Evolutionary conservation across 1,139 yeast species (phyloP).

Genomic region (Debaryomycetaceae sp.): DNA sequence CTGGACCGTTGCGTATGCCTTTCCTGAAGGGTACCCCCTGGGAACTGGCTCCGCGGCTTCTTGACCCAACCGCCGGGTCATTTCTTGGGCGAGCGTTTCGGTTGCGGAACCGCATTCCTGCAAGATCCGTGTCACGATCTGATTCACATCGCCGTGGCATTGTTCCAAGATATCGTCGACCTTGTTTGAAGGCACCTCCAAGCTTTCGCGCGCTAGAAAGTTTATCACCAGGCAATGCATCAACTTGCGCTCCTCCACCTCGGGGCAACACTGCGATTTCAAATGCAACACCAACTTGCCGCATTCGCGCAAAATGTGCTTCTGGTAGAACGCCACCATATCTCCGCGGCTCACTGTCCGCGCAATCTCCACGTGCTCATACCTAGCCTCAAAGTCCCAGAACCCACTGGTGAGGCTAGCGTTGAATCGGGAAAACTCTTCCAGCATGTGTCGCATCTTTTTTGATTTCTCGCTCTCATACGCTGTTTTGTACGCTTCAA

Average conservation of each 20-base stretch:
- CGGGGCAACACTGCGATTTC: constrained; percentile 43
- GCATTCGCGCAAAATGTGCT: constrained; percentile 29
- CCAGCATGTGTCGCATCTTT: constrained; percentile 65
- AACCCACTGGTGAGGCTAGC: constrained; percentile 61
- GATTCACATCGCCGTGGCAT: constrained; percentile 10
- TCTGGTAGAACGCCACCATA: constrained; percentile 42
- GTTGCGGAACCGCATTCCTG: constrained; percentile 3
- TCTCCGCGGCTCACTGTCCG: constrained; percentile 45
- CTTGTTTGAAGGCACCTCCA: constrained; percentile 16
- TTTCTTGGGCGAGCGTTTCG: constrained; percentile 2
- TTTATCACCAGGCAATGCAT: constrained; percentile 18
- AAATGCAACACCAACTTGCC: constrained; percentile 56
- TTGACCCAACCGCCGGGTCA: not conserved
- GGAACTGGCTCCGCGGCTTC: constrained; percentile 15
- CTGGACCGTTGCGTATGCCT: constrained; percentile 8
- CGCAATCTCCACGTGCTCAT: constrained; percentile 46
- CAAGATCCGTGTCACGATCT: too few species aligned
- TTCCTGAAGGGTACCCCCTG: constrained; percentile 17
- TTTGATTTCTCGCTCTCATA: constrained; percentile 55
- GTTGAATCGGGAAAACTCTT: constrained; percentile 64
- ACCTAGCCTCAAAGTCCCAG: constrained; percentile 58
- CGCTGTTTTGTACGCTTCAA: constrained; percentile 57
- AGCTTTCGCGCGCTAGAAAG: constrained; percentile 13
- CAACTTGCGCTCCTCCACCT: constrained; percentile 12
- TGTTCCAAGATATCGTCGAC: constrained; percentile 16